Evolutionary conservation across 106 monocot species (phyloP), one percentile per base, ranked within the genome.

Genomic region (Chionographis japonica): DNA sequence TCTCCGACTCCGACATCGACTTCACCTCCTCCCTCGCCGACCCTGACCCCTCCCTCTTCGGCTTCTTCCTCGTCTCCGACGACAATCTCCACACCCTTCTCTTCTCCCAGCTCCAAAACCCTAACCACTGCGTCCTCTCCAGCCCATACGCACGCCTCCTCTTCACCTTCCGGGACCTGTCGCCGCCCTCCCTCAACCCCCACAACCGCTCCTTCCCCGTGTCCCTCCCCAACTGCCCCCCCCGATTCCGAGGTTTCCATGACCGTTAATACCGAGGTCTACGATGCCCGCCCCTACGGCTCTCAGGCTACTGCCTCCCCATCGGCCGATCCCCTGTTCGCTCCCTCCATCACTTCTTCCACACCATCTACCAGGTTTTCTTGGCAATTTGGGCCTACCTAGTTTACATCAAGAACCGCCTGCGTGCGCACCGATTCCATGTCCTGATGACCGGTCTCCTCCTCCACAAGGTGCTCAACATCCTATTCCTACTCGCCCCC

Each of bases 361-460:
- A 67, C 84, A 0, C 4, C 76, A 13, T 20, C 65, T 2, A 81
- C 84, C 46, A 4, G 70, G 61, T 40, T 2, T 81, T 84, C 69
- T 14, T 78, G 15, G 71, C 37, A 1, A 4, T 62, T 3, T 88
- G 88, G 88, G 35, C 75, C 43, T 69, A 79, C 65, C 16, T 68
- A 52, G 63, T 70, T 37, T 4, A 69, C 56, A n/a, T n/a, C n/a
- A 79, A 67, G 65, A 74, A 77, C 65, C 61, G 74, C 37, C 51
- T 50, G n/a, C 59, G 40, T 19, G 46, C 70, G 2, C 84, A 84
- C 76, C 52, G 71, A 52, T 84, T 88, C 67, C 88, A 88, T 52
- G 59, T 52, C 59, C 66, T 88, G 15, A 88, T 88, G 88, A 78
- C 72, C 5, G 80, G 72, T 3, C 61, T 84, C 9, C 78, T 88